Evolutionary conservation across 2,329 filamentous ascomycete genomes (phyloP).

Genomic region (Dactylellina parvicollis): DNA sequence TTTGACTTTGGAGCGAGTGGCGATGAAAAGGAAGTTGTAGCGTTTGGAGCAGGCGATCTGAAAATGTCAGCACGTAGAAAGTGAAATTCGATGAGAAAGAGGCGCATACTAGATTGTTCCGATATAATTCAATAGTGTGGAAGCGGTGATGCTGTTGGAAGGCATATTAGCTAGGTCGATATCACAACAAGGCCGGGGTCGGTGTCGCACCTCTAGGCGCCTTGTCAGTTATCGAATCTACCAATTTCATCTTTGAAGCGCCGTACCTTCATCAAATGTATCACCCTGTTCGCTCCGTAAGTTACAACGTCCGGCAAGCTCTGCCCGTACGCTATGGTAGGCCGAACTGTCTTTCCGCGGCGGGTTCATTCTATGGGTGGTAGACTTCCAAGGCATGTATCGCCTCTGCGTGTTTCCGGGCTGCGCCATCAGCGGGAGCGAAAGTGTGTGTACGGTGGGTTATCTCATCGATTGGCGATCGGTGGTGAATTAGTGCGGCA

Average conservation of each 20-base stretch:
- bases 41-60: slow-evolving; percentile 57
- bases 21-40: slow-evolving; percentile 64
- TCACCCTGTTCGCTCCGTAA: neutral
- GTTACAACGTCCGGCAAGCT: slow-evolving; percentile 18
- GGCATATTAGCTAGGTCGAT: slow-evolving; percentile 1
- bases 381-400: slow-evolving; percentile 30
- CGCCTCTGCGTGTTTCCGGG: slow-evolving; percentile 4
- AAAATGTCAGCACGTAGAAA: neutral
- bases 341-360: slow-evolving; percentile 16
- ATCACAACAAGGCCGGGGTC: neutral
- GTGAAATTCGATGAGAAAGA: neutral
- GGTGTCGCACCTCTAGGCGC: slow-evolving; percentile 13
- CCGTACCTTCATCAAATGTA: slow-evolving; percentile 11
- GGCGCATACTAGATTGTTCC: slow-evolving; percentile 36
- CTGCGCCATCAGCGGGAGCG: slow-evolving; percentile 20
- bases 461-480: neutral
- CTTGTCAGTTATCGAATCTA: neutral
- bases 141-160: slow-evolving; percentile 15
- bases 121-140: slow-evolving; percentile 35
- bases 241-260: slow-evolving; percentile 3
- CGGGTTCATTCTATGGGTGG: slow-evolving; percentile 24
- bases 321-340: slow-evolving; percentile 28
- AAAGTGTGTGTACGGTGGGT: neutral
- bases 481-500: neutral
- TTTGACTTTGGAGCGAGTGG: slow-evolving; percentile 69